Evolutionary conservation across 2,329 filamentous ascomycete species (phyloP).

Genomic region (Sporothrix brunneoviolacea): DNA sequence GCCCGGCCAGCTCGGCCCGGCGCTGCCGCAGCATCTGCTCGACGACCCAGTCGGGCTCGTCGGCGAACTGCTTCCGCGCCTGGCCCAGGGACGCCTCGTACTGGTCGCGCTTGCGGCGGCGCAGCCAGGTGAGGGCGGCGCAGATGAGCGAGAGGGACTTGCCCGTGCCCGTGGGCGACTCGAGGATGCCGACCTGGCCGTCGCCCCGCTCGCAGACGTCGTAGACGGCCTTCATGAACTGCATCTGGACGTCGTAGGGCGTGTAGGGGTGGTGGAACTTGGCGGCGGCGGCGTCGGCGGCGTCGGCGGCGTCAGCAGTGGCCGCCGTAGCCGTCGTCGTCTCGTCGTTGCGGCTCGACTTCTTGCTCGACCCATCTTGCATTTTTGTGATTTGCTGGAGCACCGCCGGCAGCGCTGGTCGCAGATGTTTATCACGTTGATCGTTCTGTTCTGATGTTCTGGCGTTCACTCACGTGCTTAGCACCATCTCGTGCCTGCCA

Average conservation of each 20-base stretch:
- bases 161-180: conserved; percentile 87
- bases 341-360: no score
- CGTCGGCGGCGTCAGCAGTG: not conserved
- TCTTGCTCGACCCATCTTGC: no score
- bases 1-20: conserved; percentile 53
- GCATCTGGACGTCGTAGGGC: conserved; percentile 78
- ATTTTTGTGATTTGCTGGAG: no score
- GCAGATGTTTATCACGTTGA: no score
- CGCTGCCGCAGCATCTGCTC: conserved; percentile 67
- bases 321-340: not conserved
- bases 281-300: not conserved
- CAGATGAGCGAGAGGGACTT: conserved; percentile 92
- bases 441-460: no score
- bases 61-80: conserved; percentile 41
- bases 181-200: conserved; percentile 79
- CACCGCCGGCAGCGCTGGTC: no score
- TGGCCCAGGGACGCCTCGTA: conserved; percentile 47
- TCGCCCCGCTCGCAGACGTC: conserved; percentile 62
- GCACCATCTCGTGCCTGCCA: no score
- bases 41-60: conserved; percentile 79
- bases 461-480: no score
- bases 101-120: conserved; percentile 62
- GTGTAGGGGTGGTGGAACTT: conserved; percentile 78
- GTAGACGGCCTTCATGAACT: conserved; percentile 84
- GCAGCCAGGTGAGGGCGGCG: conserved; percentile 83